Base-by-base conservation (phyloP, 176 grass and related monocot species). In the Carex myosuroides region DNA sequence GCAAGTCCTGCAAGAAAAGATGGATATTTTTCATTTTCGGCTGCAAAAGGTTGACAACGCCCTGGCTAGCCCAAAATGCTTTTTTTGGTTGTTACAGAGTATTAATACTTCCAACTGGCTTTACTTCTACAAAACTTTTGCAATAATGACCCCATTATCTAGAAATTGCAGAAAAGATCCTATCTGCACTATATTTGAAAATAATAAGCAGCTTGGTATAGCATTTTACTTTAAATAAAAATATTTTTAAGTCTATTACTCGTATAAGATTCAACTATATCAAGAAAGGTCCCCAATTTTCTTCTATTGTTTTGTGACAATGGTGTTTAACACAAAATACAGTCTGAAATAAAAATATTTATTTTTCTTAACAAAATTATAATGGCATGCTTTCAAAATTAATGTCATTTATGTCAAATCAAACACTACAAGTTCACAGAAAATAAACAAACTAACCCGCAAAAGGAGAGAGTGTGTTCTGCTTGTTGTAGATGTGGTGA, bases 401-500 rank as follows among this genome's bases (percentile, higher is more conserved):
- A 6, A 26, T 73, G 6, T 8, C 4, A 30, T 55, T 55, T 56
- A 29, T 53, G 42, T 53, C 42, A 75, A 52, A 53, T 22, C 9
- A 18, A 24, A 73, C 11, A 53, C 9, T 29, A 50, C 14, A 68
- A 68, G 14, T 46, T 53, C 21, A 74, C 20, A 24, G 39, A 17
- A 12, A 77, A 78, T 32, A 71, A 54, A 35, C 21, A 52, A 64
- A 80, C 87, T 86, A 81, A 99, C 96, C 96, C 16, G 93, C 96
- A 87, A 95, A 99, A 41, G 96, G 96, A 67, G 96, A 99, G 13
- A 99, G 84, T 0, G 93, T 99, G 72, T 95, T 99, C 82, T 99
- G 93, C 93, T 99, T 99, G 76, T 99, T 99, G 91, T 99, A 95
- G 39, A 99, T 91, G 81, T 99, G 96, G 83, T 99, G 96, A 30